Base-by-base conservation (phyloP, 306 rosid species). In the Sindora glabra region DNA sequence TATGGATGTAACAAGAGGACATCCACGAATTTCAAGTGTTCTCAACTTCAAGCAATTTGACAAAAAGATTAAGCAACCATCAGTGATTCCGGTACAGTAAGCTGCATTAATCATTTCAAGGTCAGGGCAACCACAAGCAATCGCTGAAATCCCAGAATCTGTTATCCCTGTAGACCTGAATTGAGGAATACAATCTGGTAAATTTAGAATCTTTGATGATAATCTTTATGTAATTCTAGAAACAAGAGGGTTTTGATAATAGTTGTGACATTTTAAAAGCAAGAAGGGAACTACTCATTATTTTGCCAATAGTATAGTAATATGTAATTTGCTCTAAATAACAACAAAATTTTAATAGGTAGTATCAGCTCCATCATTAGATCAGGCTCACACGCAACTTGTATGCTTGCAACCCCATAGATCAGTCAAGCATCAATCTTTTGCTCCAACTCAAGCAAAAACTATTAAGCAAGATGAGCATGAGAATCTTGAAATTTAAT, bases 21-120 rank as follows among this genome's bases (percentile, higher is more conserved):
- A 89, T 37, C 96, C 99, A 22, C 99, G 90, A 56, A 77, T 69
- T 86, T 92, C 99, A 22, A 92, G 67, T 14, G 86, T 77, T 67
- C 69, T 75, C 74, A 92, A 65, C 44, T 79, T 84, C 9, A 68
- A 50, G 79, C 96, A 89, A 59, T 79, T 80, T 15, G 90, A 70
- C 48, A 92, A 68, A 11, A 85, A 72, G 57, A 81, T 23, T 24
- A 92, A 64, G 2, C 95, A 80, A 33, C 53, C 18, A 46, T 92
- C 95, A 0, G 89, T 78, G 60, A 92, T 77, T 56, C 78, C 81
- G 56, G 84, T 77, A 70, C 99, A 92, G 56, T 89, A 92, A 25
- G 99, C 86, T 38, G 85, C 33, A 44, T 84, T 92, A 60, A 92
- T 80, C 66, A 75, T 86, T 78, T 86, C 85, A 32, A 92, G 94